Percentiles rank a stretch among this genome's conserved stretches.
Conservation (phyloP, 177 flowering plant genomes). For the Vitis hybrid region DNA sequence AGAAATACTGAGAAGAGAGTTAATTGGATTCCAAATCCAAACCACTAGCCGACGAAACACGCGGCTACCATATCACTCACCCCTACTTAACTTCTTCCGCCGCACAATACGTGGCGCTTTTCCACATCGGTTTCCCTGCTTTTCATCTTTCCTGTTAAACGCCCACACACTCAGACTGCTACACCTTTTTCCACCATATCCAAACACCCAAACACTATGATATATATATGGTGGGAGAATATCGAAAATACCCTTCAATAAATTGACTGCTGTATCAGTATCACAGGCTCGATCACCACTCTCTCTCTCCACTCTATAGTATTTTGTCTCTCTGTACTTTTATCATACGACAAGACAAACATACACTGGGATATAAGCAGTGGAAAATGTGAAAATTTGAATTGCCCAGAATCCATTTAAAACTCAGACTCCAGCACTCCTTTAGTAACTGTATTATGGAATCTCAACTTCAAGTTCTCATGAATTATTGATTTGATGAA, state of each 20-base stretch:
- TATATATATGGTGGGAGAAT: no score
- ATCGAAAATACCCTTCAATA: no score
- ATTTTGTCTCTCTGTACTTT: not conserved
- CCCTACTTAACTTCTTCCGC: constrained; percentile 18
- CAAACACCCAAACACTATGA: no score
- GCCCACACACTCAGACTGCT: constrained; percentile 7
- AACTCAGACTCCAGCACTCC: no score
- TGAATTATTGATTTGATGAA: no score
- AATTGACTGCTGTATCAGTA: no score
- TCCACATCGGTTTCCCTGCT: constrained; percentile 21
- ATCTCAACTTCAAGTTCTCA: no score
- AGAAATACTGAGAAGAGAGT: not conserved
- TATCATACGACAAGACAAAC: not conserved
- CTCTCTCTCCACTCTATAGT: not conserved
- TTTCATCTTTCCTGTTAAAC: not conserved
- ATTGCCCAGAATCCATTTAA: no score
- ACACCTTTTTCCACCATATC: not conserved
- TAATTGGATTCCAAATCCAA: constrained; percentile 44
- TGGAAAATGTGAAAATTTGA: not conserved
- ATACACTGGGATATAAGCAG: not conserved
- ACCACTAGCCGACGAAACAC: constrained; percentile 21
- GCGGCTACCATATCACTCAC: constrained; percentile 12
- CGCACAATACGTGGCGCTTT: constrained; percentile 36
- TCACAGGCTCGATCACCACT: no score
- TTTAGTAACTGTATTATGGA: no score